Percentiles rank a stretch among this genome's conserved stretches.
Conservation (phyloP, 2,329 filamentous ascomycete species). For the Verticillium longisporum region DNA sequence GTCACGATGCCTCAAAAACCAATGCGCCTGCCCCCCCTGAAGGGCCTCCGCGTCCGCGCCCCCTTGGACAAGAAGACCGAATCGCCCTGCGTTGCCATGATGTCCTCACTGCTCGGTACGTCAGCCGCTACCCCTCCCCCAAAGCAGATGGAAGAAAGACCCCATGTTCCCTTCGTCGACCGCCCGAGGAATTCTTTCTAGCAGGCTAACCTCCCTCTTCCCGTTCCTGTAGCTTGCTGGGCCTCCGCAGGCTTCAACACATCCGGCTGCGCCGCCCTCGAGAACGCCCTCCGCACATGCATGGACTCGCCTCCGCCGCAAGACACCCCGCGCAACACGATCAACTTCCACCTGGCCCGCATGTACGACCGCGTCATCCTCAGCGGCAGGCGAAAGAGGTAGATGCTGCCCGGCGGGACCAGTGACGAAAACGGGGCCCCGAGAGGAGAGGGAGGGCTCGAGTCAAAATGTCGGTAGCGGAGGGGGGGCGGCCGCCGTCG, state of each 20-base stretch:
- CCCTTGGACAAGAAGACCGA: conserved; percentile 37
- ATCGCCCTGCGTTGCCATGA: conserved; percentile 49
- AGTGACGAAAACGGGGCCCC: not conserved
- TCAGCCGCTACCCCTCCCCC: conserved; percentile 3
- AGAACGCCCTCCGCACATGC: conserved; percentile 55
- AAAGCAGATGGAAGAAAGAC: too few species aligned
- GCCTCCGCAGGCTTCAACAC: conserved; percentile 68
- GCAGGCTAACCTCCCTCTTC: not conserved
- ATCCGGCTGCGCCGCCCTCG: conserved; percentile 50
- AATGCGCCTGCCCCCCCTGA: conserved; percentile 52
- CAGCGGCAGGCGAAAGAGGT: conserved; percentile 23
- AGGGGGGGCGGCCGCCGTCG: not conserved
- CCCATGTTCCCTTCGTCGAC: too few species aligned
- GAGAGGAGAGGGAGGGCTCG: too few species aligned
- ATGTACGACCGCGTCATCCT: conserved; percentile 61
- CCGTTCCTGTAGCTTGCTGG: conserved; percentile 63
- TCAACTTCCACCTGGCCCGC: conserved; percentile 88
- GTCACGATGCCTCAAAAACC: conserved; percentile 41
- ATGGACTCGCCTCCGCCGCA: conserved; percentile 70
- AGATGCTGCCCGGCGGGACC: conserved; percentile 6
- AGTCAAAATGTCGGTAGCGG: not conserved
- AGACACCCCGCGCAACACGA: conserved; percentile 56
- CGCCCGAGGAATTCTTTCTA: too few species aligned
- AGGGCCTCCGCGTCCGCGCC: conserved; percentile 45
- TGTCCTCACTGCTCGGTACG: conserved; percentile 51